Evolutionary conservation across 805 yeast genomes (phyloP).

Genomic region (Pichia ethanolica): DNA sequence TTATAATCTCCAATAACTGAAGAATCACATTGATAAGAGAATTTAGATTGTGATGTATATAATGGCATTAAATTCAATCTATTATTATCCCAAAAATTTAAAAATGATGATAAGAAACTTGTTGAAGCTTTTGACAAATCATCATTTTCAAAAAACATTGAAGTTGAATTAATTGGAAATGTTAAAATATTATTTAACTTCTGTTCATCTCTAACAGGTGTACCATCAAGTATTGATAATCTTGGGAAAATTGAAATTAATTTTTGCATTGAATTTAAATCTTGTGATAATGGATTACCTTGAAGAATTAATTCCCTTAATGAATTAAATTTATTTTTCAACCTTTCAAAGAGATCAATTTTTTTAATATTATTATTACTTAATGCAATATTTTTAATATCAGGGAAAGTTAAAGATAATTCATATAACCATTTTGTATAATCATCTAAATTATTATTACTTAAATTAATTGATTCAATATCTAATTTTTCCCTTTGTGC

Average conservation of each 20-base stretch:
- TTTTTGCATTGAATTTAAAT: conserved; percentile 44
- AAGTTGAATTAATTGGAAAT: conserved; percentile 49
- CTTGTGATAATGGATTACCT: conserved; percentile 64
- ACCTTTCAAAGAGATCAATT: conserved; percentile 55
- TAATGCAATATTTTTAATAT: conserved; percentile 68
- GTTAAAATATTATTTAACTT: conserved; percentile 44
- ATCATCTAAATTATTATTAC: conserved; percentile 64
- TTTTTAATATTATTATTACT: conserved; percentile 63
- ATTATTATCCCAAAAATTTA: conserved; percentile 76
- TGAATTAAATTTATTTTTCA: conserved; percentile 67
- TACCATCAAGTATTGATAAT: conserved; percentile 70
- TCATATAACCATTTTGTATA: conserved; percentile 44
- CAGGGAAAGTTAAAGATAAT: conserved; percentile 68
- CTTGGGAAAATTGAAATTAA: conserved; percentile 73
- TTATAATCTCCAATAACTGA: conserved; percentile 34
- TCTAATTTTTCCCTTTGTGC: conserved; percentile 47
- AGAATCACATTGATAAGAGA: conserved; percentile 72
- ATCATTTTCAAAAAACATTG: conserved; percentile 74
- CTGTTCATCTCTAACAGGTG: conserved; percentile 64
- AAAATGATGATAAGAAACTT: conserved; percentile 68
- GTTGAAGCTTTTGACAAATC: conserved; percentile 65
- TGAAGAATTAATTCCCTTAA: conserved; percentile 71
- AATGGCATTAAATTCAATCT: conserved; percentile 61
- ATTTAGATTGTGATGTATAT: conserved; percentile 78
- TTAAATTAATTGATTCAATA: conserved; percentile 65